Evolutionary conservation across 73 alveolate species (phyloP).

Genomic region (Stentor roeselii): DNA sequence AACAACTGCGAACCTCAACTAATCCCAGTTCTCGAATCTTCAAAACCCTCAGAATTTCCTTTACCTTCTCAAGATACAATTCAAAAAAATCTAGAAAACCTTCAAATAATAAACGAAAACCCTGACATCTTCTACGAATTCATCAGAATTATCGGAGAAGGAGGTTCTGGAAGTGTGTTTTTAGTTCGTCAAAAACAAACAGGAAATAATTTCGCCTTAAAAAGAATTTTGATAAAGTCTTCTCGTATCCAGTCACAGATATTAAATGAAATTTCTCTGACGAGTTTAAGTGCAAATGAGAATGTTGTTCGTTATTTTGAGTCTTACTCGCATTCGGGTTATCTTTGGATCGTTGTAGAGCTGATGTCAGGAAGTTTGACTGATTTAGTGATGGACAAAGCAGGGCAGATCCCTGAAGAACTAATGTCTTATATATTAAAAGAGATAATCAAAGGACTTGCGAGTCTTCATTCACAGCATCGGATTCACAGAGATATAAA

Average conservation of each 20-base stretch:
- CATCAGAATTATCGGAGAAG: conserved; percentile 46
- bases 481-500: conserved; percentile 5
- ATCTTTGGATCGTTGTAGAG: conserved; percentile 9
- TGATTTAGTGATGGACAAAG: neutral
- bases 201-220: conserved; percentile 44
- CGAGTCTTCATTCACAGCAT: neutral
- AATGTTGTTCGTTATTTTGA: neutral
- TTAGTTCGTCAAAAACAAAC: conserved; percentile 44
- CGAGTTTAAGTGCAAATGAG: neutral
- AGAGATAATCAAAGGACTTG: neutral
- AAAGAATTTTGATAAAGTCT: neutral
- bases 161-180: conserved; percentile 49
- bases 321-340: neutral
- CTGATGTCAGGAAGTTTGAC: conserved; percentile 15
- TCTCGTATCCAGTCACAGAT: neutral
- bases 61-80: no score
- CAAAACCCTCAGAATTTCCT: no score
- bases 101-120: neutral
- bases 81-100: neutral
- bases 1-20: neutral
- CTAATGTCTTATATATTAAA: neutral
- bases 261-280: neutral
- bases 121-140: conserved; percentile 33
- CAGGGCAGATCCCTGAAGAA: neutral
- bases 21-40: no score